These are phyloP conservation scores for Neoarthrinium moseri DNA, from an alignment of 2,329 filamentous ascomycete genomes.

Conservation along the genomic window DNA sequence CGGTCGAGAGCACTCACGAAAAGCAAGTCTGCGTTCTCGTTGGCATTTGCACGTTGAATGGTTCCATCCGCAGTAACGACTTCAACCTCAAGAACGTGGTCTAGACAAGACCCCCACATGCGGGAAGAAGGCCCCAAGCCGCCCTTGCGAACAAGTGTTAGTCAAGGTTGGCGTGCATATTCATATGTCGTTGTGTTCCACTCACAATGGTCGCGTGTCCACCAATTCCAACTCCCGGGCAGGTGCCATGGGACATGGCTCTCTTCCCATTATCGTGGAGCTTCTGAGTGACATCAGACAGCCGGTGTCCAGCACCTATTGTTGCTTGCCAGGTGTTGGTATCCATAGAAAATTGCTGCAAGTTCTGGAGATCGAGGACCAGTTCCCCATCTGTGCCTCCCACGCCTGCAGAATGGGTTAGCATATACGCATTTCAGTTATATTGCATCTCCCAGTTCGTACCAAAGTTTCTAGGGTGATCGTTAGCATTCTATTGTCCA, in stretches of 20 bases:
- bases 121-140: constrained; percentile 57
- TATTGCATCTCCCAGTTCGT: too few relatives aligned
- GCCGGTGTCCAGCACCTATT: constrained; percentile 51
- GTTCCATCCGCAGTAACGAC: constrained; percentile 57
- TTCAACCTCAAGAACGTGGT: constrained; percentile 54
- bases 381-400: constrained; percentile 51
- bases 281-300: constrained; percentile 49
- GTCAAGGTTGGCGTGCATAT: neutral
- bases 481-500: too few relatives aligned
- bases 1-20: constrained; percentile 34
- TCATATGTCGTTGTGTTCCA: neutral
- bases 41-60: constrained; percentile 45
- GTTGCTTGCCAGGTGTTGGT: constrained; percentile 50
- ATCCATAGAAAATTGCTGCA: constrained; percentile 54
- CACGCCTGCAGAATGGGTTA: constrained; percentile 32
- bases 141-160: constrained; percentile 35
- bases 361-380: constrained; percentile 52
- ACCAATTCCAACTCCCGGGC: constrained; percentile 57
- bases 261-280: constrained; percentile 51
- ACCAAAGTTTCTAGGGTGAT: constrained; percentile 30
- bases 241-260: constrained; percentile 60
- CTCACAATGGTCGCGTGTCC: constrained; percentile 57
- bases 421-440: too few relatives aligned
- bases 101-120: constrained; percentile 57
- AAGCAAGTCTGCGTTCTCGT: constrained; percentile 52